Percentiles rank a stretch among this genome's conserved stretches.
Evolutionary conservation across 441 rosid genomes (phyloP).

Genomic region (Populus trichocarpa): DNA sequence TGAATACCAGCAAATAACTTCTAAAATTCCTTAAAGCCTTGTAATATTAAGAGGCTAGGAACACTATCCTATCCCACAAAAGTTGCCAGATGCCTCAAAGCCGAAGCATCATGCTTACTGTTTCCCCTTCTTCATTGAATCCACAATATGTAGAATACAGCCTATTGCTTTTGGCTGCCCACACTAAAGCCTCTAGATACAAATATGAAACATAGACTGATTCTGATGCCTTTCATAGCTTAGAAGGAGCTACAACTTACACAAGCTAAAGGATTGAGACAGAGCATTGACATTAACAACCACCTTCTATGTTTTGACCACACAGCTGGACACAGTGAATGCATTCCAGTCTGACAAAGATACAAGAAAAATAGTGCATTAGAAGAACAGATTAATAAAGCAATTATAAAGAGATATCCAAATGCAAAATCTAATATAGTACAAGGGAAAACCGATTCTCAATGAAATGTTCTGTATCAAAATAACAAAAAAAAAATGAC

Average conservation of each 20-base stretch:
- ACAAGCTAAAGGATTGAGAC: slow-evolving; percentile 86
- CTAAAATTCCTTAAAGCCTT: not conserved
- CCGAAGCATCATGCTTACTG: not conserved
- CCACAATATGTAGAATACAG: not conserved
- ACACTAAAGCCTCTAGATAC: not conserved
- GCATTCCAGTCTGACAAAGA: slow-evolving; percentile 78
- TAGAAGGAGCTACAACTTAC: slow-evolving; percentile 42
- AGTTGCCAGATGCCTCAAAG: not conserved
- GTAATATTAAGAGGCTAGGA: not conserved
- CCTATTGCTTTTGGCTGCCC: not conserved
- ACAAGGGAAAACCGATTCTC: not conserved
- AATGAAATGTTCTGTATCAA: not conserved
- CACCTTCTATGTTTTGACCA: slow-evolving; percentile 98
- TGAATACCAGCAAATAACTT: not conserved
- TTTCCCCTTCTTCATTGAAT: not conserved
- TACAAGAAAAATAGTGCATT: slow-evolving; percentile 10
- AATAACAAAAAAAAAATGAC: not conserved
- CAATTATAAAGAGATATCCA: not conserved
- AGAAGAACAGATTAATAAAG: slow-evolving; percentile 4
- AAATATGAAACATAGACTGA: not conserved
- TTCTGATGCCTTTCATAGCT: not conserved
- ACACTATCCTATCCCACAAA: not conserved
- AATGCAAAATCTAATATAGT: too few species aligned
- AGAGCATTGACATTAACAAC: slow-evolving; percentile 95
- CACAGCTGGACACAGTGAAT: slow-evolving; percentile 92